Conservation (phyloP, 139 green algal species). For the Picochlorum sp. region DNA sequence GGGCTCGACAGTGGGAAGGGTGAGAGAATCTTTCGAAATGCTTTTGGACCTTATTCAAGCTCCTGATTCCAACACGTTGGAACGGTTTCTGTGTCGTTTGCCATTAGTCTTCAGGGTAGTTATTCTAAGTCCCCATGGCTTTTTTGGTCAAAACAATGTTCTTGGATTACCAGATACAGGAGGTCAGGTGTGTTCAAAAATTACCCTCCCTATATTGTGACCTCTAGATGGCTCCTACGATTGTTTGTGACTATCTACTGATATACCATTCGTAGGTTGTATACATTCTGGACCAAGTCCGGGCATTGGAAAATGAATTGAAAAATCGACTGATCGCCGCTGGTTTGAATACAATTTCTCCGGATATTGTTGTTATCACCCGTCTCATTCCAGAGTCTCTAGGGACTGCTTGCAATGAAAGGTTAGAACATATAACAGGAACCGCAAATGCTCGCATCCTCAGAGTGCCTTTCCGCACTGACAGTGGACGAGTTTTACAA, state of each 20-base stretch:
- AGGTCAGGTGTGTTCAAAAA: constrained; percentile 35
- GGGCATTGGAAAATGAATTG: constrained; percentile 62
- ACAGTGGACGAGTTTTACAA: constrained; percentile 29
- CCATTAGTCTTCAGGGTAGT: constrained; percentile 62
- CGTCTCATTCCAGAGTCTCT: constrained; percentile 64
- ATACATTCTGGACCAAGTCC: constrained; percentile 76
- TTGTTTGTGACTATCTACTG: too few relatives aligned
- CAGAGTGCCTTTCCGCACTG: constrained; percentile 58
- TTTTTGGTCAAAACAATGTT: constrained; percentile 67
- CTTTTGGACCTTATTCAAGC: constrained; percentile 68
- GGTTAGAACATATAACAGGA: constrained; percentile 60
- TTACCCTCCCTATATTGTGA: too few relatives aligned
- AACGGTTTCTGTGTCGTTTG: constrained; percentile 55
- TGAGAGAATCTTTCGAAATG: constrained; percentile 43
- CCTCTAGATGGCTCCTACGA: not conserved
- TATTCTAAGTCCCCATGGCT: constrained; percentile 71
- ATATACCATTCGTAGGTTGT: constrained; percentile 49
- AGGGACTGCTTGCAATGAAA: constrained; percentile 66
- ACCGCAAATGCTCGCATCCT: constrained; percentile 55
- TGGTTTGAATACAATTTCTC: constrained; percentile 27
- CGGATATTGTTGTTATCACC: constrained; percentile 61
- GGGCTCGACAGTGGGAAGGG: constrained; percentile 42
- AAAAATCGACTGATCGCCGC: constrained; percentile 28
- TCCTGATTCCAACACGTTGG: constrained; percentile 45
- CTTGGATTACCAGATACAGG: constrained; percentile 62